phyloP scores from a whole-genome alignment of 139 green algal genomes.

The Closterium sp. region DNA sequence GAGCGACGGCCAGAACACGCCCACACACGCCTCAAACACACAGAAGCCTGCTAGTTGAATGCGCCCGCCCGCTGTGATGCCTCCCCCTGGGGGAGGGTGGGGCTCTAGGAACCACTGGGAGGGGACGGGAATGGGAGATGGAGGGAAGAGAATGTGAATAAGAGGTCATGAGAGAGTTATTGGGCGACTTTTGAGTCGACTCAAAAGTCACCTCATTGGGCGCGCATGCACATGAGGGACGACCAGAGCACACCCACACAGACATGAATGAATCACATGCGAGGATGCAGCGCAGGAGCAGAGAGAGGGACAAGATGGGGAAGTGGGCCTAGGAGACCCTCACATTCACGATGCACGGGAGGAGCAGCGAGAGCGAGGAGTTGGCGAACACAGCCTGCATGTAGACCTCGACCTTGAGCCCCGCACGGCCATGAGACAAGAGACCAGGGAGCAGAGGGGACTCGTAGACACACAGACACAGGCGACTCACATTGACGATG shows the following conservation, averaged over 20 bases:
- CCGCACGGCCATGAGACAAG: conserved; percentile 57
- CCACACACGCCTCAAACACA: conserved; percentile 80
- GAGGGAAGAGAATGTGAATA: no score
- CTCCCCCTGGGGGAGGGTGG: conserved; percentile 7
- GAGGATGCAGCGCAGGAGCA: conserved; percentile 54
- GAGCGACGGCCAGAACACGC: conserved; percentile 93
- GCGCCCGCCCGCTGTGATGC: conserved; percentile 3
- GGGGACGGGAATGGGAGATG: no score
- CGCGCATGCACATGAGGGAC: no score
- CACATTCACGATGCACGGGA: conserved; percentile 35
- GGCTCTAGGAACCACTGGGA: conserved; percentile 62
- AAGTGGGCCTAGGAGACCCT: conserved; percentile 70
- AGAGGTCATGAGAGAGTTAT: no score
- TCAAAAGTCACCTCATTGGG: no score
- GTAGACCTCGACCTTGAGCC: conserved; percentile 61
- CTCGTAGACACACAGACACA: not conserved
- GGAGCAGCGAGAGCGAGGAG: conserved; percentile 59
- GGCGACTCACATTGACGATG: conserved; percentile 35
- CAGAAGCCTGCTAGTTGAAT: conserved; percentile 78
- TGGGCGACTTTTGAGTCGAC: no score
- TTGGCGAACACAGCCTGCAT: conserved; percentile 83
- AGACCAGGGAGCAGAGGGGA: conserved; percentile 77
- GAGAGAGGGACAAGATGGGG: conserved; percentile 61
- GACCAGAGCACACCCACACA: no score
- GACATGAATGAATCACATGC: no score